Base-by-base conservation (phyloP, 2,329 filamentous ascomycete species). In the Pseudocercospora macadamiae region DNA sequence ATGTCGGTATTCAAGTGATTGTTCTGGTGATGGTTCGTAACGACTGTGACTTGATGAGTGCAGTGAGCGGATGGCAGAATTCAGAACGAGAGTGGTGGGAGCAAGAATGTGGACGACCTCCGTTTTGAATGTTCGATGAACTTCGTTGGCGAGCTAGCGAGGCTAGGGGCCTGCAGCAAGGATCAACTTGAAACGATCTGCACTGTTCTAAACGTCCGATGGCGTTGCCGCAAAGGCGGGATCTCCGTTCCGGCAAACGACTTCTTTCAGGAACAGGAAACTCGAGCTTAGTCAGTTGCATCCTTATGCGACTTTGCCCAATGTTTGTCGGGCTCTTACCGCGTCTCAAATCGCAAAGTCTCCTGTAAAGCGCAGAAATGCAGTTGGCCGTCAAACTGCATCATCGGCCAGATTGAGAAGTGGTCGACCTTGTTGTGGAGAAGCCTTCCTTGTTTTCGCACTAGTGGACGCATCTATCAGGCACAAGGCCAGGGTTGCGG, bases 31-130 rank as follows among this genome's bases (percentile, higher is more conserved):
- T 30, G 39, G 51, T 26, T 54, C 14, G 49, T 55, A 60, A 48
- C 57, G 57, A 60, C 45, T 44, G 57, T 60, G 52, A 36, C n/a
- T 14, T 52, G 52, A 23, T 37, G 21, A 21, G 42, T 55, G 53
- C 57, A 57, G 55, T 19, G 55, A 60, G 36, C 25, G 42, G 19
- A 30, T 25, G 28, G 23, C 39, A 34, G 21, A 44, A n/a, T 30
- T 32, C 39, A 36, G 34, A 47, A 26, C 18, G 34, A 44, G 47
- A 28, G 25, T 49, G 57, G 47, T 53, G 26, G 18, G 25, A n/a
- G 42, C 30, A 45, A 34, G 57, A 51, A 55, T 51, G 52, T 37
- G 34, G 25, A 36, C 5, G 39, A 28, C 49, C 37, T 19, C 19
- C 37, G 18, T 54, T 58, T 58, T 58, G 55, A 47, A 47, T 39